A percentile compares a stretch with the other conserved stretches of the same genome.
Evolutionary conservation across 140 eudicot genomes (phyloP).

Genomic region (Stevia rebaudiana): DNA sequence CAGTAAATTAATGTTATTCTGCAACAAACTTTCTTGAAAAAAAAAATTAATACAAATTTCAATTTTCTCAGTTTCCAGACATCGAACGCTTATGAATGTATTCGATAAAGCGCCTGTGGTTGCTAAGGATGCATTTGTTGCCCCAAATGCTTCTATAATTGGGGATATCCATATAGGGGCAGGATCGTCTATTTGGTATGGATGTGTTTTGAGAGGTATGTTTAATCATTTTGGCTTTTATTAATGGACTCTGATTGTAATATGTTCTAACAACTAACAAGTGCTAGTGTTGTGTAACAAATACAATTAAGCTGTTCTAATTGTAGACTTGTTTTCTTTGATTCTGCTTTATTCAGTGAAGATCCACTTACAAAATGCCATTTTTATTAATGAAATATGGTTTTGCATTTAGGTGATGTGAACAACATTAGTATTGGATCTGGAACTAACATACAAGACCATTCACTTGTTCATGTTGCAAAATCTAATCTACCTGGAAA

Average conservation of each 20-base stretch:
- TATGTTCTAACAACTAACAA: not conserved
- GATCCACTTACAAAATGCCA: not conserved
- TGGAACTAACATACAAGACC: constrained; percentile 81
- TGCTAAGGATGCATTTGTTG: constrained; percentile 75
- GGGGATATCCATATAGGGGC: constrained; percentile 64
- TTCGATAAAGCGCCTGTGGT: constrained; percentile 59
- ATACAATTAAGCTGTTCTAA: too few relatives aligned
- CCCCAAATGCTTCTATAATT: constrained; percentile 69
- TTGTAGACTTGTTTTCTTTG: not conserved
- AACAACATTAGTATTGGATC: constrained; percentile 73
- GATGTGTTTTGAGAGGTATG: constrained; percentile 67
- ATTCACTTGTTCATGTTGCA: constrained; percentile 79
- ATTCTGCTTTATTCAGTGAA: not conserved
- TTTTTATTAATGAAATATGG: not conserved
- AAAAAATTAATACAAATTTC: not conserved
- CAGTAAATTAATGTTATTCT: not conserved
- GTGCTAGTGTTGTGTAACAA: not conserved
- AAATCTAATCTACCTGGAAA: constrained; percentile 66
- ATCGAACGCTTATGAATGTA: constrained; percentile 65
- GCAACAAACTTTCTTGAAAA: not conserved
- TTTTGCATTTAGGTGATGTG: constrained; percentile 51
- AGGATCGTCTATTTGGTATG: constrained; percentile 72
- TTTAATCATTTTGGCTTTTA: not conserved
- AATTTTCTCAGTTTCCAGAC: constrained; percentile 54
- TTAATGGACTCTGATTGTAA: not conserved